Evolutionary conservation across 352 stramenopile species (phyloP).

Genomic region (Sclerospora graminicola): DNA sequence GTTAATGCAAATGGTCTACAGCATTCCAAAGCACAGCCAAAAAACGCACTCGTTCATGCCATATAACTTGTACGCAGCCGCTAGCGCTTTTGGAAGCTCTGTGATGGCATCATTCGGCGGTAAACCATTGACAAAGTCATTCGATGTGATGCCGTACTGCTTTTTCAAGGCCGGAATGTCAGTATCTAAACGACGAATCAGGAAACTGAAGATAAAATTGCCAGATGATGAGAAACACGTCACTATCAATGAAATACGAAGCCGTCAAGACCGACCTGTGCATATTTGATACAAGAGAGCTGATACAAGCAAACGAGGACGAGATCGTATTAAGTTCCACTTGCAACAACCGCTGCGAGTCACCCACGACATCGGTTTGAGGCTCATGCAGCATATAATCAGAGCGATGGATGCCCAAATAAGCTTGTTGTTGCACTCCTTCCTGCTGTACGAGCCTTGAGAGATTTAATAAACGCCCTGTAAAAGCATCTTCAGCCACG

Average conservation of each 20-base stretch:
- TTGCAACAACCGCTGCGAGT: constrained; percentile 76
- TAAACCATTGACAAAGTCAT: constrained; percentile 34
- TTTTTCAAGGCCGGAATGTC: constrained; percentile 41
- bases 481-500: constrained; percentile 84
- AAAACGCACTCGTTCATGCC: constrained; percentile 51
- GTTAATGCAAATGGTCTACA: too few relatives aligned
- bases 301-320: constrained; percentile 94
- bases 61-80: constrained; percentile 58
- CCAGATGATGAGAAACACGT: background rate
- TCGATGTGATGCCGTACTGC: constrained; percentile 34
- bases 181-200: constrained; percentile 35
- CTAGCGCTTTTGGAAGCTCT: constrained; percentile 58
- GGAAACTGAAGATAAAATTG: constrained; percentile 22
- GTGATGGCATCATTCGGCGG: constrained; percentile 57
- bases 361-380: constrained; percentile 19
- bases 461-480: constrained; percentile 60
- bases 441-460: constrained; percentile 60
- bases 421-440: constrained; percentile 69
- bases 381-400: constrained; percentile 93
- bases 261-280: constrained; percentile 61
- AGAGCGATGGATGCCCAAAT: constrained; percentile 86
- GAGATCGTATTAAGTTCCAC: constrained; percentile 99
- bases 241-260: background rate
- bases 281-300: constrained; percentile 85
- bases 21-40: constrained; percentile 1